phyloP scores from a whole-genome alignment of 73 alveolate genomes.

The Paramecium sonneborni region DNA sequence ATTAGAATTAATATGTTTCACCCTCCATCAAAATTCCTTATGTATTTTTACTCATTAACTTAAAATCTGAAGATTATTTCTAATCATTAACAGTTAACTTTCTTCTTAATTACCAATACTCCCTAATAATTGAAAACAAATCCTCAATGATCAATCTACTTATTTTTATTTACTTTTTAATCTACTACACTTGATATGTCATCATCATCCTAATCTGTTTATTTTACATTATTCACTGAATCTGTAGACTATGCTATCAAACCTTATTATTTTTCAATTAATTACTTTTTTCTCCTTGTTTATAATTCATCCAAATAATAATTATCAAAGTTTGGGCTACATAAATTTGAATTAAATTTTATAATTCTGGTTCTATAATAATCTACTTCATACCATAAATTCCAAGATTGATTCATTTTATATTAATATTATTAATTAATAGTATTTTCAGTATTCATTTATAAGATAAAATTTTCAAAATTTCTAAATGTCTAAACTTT shows the following conservation, averaged over 20 bases:
- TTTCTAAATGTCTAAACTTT: not conserved
- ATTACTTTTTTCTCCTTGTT: conserved; percentile 25
- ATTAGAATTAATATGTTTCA: conserved; percentile 37
- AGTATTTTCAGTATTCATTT: not conserved
- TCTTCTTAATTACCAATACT: conserved; percentile 60
- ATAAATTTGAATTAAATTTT: not conserved
- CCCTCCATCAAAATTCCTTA: conserved; percentile 59
- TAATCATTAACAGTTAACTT: no score
- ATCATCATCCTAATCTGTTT: conserved; percentile 58
- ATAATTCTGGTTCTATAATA: conserved; percentile 2
- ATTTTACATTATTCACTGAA: not conserved
- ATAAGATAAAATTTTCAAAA: not conserved
- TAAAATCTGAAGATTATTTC: conserved; percentile 56
- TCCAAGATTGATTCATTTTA: not conserved
- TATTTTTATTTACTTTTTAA: conserved; percentile 27
- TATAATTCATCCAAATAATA: conserved; percentile 56
- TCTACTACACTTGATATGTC: conserved; percentile 60
- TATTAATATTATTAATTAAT: not conserved
- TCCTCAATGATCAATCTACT: conserved; percentile 46
- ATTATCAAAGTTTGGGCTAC: conserved; percentile 25
- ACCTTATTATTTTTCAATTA: conserved; percentile 43
- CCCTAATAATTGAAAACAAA: conserved; percentile 56
- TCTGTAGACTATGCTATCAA: conserved; percentile 37
- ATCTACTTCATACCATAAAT: not conserved
- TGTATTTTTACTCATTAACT: conserved; percentile 59